Evolutionary conservation across 1,139 yeast species (phyloP).

Genomic region (Yamadazyma oceani): DNA sequence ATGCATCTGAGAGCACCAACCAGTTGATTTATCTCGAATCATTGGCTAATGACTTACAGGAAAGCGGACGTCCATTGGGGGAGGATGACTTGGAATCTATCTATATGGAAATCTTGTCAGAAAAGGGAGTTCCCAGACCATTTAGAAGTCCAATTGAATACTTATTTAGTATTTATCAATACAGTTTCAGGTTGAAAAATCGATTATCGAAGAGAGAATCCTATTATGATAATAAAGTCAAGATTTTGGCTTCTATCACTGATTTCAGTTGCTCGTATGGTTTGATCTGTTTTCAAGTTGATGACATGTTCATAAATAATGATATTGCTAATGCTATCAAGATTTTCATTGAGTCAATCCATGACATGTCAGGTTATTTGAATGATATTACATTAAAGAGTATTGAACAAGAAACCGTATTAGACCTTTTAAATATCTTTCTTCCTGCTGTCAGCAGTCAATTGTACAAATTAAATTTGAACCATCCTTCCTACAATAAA

Average conservation of each 20-base stretch:
- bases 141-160: conserved; percentile 43
- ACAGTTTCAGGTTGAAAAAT: conserved; percentile 38
- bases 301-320: conserved; percentile 59
- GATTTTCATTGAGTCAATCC: conserved; percentile 26
- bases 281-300: conserved; percentile 65
- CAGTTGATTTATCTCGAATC: conserved; percentile 33
- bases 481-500: conserved; percentile 51
- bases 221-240: conserved; percentile 34
- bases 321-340: conserved; percentile 31
- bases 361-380: conserved; percentile 53
- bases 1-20: conserved; percentile 10
- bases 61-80: conserved; percentile 20
- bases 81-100: conserved; percentile 39
- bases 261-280: conserved; percentile 66
- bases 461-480: conserved; percentile 31
- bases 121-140: conserved; percentile 41
- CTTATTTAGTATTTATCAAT: conserved; percentile 44
- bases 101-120: conserved; percentile 56
- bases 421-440: conserved; percentile 59
- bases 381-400: conserved; percentile 58
- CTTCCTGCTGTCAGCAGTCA: conserved; percentile 46
- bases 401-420: conserved; percentile 61
- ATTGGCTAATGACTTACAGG: conserved; percentile 37
- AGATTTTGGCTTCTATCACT: conserved; percentile 49
- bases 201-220: conserved; percentile 43